A percentile compares a stretch with the other conserved stretches of the same genome.
Evolutionary conservation across 2,329 filamentous ascomycete genomes (phyloP).

Genomic region (Alternaria ethzedia): DNA sequence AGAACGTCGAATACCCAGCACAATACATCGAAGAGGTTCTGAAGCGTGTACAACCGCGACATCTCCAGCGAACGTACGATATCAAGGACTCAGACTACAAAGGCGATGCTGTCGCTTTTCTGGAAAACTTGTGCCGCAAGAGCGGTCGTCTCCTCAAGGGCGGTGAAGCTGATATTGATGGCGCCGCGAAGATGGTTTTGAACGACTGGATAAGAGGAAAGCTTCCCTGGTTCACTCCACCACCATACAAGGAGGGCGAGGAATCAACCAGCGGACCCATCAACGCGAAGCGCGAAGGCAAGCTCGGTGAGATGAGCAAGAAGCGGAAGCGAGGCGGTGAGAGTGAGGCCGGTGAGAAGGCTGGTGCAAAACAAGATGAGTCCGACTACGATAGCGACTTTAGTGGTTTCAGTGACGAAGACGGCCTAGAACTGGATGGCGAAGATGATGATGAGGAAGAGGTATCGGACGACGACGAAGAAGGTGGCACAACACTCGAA

Average conservation of each 20-base stretch:
- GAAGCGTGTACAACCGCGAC: constrained; percentile 78
- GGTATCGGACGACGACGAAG: constrained; percentile 25
- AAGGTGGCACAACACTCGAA: constrained; percentile 20
- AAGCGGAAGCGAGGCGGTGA: constrained; percentile 69
- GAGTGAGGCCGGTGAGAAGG: constrained; percentile 28
- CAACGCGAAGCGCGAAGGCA: constrained; percentile 72
- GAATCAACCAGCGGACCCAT: constrained; percentile 18
- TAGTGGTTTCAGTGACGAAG: constrained; percentile 41
- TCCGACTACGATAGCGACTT: constrained; percentile 37
- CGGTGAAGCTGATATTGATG: constrained; percentile 93
- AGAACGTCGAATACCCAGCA: constrained; percentile 95
- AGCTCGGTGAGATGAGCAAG: constrained; percentile 81
- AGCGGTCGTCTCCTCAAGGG: constrained; percentile 84
- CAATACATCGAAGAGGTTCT: constrained; percentile 92
- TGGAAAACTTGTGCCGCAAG: constrained; percentile 87
- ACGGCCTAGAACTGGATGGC: constrained; percentile 22
- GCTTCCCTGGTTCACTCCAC: constrained; percentile 93
- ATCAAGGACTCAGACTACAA: constrained; percentile 77
- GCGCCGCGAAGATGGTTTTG: constrained; percentile 94
- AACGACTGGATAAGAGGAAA: constrained; percentile 96
- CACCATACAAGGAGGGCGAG: constrained; percentile 61
- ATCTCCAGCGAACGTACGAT: constrained; percentile 93
- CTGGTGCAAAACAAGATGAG: constrained; percentile 16
- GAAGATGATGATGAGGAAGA: constrained; percentile 31
- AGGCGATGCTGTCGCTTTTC: constrained; percentile 78